phyloP scores from a whole-genome alignment of 208 protist genomes.

The Strigomonas culicis region DNA sequence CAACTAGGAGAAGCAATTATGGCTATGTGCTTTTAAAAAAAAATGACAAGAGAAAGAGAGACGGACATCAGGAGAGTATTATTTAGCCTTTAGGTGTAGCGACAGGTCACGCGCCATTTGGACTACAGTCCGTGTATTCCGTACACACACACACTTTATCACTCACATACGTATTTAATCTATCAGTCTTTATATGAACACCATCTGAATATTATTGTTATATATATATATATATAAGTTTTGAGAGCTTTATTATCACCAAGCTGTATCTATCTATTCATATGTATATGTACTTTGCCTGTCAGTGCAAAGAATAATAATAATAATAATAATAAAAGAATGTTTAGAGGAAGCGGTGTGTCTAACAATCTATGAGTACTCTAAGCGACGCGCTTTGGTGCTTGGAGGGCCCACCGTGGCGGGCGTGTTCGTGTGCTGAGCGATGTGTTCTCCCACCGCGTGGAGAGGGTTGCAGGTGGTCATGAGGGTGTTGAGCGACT shows the following conservation, averaged over 20 bases:
- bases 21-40: neutral
- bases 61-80: no score
- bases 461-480: constrained; percentile 29
- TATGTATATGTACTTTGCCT: neutral
- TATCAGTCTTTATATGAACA: no score
- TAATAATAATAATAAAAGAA: neutral
- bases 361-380: constrained; percentile 20
- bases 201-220: no score
- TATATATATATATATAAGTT: no score
- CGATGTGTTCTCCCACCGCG: constrained; percentile 28
- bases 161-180: no score
- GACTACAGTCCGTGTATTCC: no score
- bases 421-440: constrained; percentile 19
- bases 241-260: neutral
- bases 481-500: constrained; percentile 26
- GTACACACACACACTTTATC: no score
- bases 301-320: neutral
- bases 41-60: constrained; percentile 9
- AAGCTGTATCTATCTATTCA: neutral
- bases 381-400: constrained; percentile 21
- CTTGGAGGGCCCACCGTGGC: neutral
- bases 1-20: neutral
- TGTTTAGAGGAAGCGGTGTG: no score
- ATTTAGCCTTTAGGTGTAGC: no score
- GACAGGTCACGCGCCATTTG: no score